A percentile compares a stretch with the other conserved stretches of the same genome.
phyloP scores from a whole-genome alignment of 1,284 basidiomycete genomes.

The Moesziomyces globuligerus region DNA sequence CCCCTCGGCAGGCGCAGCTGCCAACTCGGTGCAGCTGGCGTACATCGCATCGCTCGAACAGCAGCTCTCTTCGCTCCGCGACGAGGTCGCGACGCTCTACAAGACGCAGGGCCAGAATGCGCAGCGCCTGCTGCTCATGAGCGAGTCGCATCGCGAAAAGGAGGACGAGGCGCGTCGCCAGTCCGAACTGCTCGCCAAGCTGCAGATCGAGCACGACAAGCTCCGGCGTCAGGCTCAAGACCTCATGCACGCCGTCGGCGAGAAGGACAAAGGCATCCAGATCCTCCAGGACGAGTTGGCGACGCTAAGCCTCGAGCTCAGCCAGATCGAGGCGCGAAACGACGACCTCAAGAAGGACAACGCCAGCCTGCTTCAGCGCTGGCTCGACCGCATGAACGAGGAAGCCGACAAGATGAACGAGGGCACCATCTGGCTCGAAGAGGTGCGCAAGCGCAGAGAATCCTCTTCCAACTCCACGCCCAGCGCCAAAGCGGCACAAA shows the following conservation, averaged over 20 bases:
- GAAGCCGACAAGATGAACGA: conserved; percentile 96
- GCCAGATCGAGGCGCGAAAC: conserved; percentile 87
- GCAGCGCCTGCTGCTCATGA: conserved; percentile 88
- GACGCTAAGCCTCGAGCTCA: conserved; percentile 74
- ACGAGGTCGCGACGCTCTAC: conserved; percentile 91
- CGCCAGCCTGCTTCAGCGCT: conserved; percentile 84
- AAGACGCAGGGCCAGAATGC: conserved; percentile 96
- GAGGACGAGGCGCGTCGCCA: conserved; percentile 82
- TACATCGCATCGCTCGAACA: conserved; percentile 90
- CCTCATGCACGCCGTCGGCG: conserved; percentile 81
- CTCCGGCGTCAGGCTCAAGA: conserved; percentile 69
- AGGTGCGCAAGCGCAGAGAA: conserved; percentile 34
- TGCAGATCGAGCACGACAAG: conserved; percentile 77
- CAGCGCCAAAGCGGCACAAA: neutral
- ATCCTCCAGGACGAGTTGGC: conserved; percentile 81
- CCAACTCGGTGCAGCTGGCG: conserved; percentile 81
- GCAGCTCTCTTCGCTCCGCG: conserved; percentile 87
- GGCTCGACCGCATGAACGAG: conserved; percentile 75
- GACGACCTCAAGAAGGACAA: conserved; percentile 87
- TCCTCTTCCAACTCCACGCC: neutral
- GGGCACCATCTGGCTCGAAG: conserved; percentile 53
- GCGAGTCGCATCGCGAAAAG: conserved; percentile 89
- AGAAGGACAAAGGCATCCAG: conserved; percentile 83
- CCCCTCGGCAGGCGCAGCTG: conserved; percentile 2
- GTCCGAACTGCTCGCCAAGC: conserved; percentile 78